Percentiles rank a stretch among this genome's conserved stretches.
Evolutionary conservation across 192 early-diverging fungal genomes (phyloP).

Genomic region (Ambispora gerdemannii): DNA sequence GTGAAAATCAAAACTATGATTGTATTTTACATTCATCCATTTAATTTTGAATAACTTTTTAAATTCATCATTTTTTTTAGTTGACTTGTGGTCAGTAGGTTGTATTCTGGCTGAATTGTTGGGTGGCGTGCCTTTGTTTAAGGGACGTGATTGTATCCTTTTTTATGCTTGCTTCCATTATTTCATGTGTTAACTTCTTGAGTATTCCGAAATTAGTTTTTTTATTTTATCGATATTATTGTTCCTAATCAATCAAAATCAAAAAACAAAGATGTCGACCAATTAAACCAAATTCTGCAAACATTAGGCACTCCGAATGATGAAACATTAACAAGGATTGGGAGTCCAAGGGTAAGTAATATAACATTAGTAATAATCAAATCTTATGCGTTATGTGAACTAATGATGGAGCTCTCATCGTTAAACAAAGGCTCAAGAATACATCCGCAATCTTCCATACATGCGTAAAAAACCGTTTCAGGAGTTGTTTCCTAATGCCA

Average conservation of each 20-base stretch:
- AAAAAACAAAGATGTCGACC: constrained; percentile 70
- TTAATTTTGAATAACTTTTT: background rate
- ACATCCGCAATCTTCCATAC: constrained; percentile 78
- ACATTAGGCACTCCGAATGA: constrained; percentile 84
- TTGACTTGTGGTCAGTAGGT: constrained; percentile 92
- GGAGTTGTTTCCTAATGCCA: constrained; percentile 76
- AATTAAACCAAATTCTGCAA: constrained; percentile 85
- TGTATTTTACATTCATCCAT: background rate
- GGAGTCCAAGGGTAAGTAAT: constrained; percentile 57
- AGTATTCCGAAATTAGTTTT: background rate
- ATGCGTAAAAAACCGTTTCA: constrained; percentile 70
- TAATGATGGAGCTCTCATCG: no score
- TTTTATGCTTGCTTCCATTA: background rate
- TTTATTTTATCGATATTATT: background rate
- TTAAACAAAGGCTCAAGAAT: constrained; percentile 71
- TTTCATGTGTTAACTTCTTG: background rate
- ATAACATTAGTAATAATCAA: no score
- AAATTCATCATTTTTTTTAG: constrained; percentile 24
- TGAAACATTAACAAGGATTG: constrained; percentile 64
- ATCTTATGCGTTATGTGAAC: no score
- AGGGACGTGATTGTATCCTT: constrained; percentile 71
- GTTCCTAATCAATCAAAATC: constrained; percentile 34
- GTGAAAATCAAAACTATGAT: constrained; percentile 3
- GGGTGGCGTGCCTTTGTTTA: constrained; percentile 78
- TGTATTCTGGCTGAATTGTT: constrained; percentile 95